phyloP scores from a whole-genome alignment of 2,329 filamentous ascomycete species.

The Exserohilum rostratum region DNA sequence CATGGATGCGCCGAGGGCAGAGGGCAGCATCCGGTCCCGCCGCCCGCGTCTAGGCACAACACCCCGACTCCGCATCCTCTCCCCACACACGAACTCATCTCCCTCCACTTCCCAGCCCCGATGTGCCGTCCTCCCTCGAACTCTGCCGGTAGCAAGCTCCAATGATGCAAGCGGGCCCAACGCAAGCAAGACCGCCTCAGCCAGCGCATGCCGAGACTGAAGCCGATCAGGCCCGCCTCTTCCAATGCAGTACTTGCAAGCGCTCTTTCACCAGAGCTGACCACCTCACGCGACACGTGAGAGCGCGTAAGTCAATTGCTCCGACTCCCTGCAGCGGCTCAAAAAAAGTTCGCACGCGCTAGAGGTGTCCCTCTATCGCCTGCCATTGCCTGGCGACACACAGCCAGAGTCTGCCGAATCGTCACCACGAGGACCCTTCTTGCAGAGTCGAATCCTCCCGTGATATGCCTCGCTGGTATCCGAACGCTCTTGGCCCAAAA shows the following conservation, averaged over 20 bases:
- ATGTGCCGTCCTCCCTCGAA: constrained; percentile 17
- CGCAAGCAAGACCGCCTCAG: constrained; percentile 7
- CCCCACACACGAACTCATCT: constrained; percentile 20
- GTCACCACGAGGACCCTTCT: not conserved
- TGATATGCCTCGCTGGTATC: not conserved
- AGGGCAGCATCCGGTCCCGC: not conserved
- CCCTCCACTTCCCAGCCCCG: constrained; percentile 33
- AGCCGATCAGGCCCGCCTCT: constrained; percentile 37
- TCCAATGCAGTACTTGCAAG: constrained; percentile 60
- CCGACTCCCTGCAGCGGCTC: not conserved
- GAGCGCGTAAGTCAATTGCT: constrained; percentile 50
- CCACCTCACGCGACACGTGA: constrained; percentile 60
- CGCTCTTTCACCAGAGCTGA: constrained; percentile 60
- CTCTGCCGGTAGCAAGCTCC: constrained; percentile 8
- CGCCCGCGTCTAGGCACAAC: not conserved
- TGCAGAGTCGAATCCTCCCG: not conserved
- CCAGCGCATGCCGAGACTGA: constrained; percentile 24
- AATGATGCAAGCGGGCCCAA: constrained; percentile 27
- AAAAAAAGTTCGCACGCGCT: not conserved
- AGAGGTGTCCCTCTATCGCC: not conserved
- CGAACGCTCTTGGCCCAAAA: not conserved
- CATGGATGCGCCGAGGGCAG: constrained; percentile 4
- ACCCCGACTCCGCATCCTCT: constrained; percentile 15
- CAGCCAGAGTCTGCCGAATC: not conserved
- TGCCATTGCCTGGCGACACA: too few species aligned